These are phyloP conservation scores for Symbiodinium pilosum DNA, from an alignment of 73 alveolate genomes.

Conservation along the genomic window DNA sequence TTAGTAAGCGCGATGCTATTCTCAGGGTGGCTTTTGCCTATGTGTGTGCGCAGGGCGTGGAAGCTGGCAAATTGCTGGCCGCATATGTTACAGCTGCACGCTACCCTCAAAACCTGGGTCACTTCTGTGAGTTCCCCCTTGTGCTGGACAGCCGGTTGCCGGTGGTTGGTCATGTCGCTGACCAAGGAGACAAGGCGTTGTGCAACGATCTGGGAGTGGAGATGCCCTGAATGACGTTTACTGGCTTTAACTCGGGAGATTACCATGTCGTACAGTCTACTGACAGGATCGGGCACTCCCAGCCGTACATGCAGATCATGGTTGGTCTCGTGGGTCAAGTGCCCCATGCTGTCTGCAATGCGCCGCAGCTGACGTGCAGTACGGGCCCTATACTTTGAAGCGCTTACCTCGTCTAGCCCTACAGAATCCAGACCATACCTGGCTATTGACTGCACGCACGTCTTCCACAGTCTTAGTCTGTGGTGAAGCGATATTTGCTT, in stretches of 20 bases:
- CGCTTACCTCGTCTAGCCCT: background rate
- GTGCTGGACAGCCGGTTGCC: too few species aligned
- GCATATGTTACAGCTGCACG: background rate
- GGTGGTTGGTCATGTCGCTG: too few species aligned
- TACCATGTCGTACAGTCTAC: background rate
- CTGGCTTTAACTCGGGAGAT: background rate
- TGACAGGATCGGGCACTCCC: background rate
- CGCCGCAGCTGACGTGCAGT: background rate
- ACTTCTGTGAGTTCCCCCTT: background rate
- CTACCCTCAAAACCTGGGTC: background rate
- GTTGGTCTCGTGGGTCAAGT: background rate
- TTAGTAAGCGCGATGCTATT: background rate
- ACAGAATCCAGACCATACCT: background rate
- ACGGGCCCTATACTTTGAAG: background rate
- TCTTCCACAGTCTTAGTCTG: background rate
- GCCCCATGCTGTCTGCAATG: background rate
- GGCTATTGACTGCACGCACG: background rate
- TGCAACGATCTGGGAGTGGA: background rate
- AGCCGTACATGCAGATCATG: background rate
- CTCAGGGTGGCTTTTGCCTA: background rate
- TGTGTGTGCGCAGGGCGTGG: background rate
- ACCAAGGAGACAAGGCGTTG: too few species aligned
- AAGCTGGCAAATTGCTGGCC: slow-evolving; percentile 7
- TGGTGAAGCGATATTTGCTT: background rate
- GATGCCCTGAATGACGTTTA: background rate